Percentiles rank a stretch among this genome's conserved stretches.
Conservation (phyloP, 1,139 yeast species). For the Geotrichum bryndzae region DNA sequence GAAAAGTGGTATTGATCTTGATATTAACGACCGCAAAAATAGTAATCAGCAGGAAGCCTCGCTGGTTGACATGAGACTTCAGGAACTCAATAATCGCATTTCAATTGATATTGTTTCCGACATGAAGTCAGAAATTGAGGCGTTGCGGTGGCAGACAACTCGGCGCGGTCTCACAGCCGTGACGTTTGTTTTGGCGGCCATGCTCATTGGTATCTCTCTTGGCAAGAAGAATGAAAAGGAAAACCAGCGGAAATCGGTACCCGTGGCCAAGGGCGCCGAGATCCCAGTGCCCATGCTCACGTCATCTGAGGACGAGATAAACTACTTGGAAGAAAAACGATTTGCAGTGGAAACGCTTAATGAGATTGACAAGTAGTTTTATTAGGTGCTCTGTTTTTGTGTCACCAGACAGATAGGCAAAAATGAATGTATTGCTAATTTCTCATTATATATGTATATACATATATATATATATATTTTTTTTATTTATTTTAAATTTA, state of each 20-base stretch:
- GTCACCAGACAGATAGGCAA: not conserved
- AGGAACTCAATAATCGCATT: conserved; percentile 81
- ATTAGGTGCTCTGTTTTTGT: not conserved
- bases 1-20: conserved; percentile 74
- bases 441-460: not conserved
- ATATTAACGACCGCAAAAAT: conserved; percentile 78
- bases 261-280: conserved; percentile 28
- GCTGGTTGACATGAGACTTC: conserved; percentile 61
- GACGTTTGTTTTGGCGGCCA: conserved; percentile 42
- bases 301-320: conserved; percentile 27
- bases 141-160: conserved; percentile 88
- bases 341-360: conserved; percentile 25
- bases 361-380: conserved; percentile 1
- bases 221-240: conserved; percentile 35
- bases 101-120: conserved; percentile 78
- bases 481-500: not conserved
- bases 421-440: not conserved
- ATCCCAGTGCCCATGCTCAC: conserved; percentile 30
- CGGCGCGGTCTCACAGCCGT: conserved; percentile 75
- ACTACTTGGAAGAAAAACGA: conserved; percentile 26
- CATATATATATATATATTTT: not conserved
- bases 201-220: conserved; percentile 46
- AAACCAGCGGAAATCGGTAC: conserved; percentile 31
- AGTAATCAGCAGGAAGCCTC: conserved; percentile 77
- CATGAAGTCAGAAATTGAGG: conserved; percentile 79